Base-by-base conservation (phyloP, 2,329 filamentous ascomycete genomes). In the Anthostomella pinea region DNA sequence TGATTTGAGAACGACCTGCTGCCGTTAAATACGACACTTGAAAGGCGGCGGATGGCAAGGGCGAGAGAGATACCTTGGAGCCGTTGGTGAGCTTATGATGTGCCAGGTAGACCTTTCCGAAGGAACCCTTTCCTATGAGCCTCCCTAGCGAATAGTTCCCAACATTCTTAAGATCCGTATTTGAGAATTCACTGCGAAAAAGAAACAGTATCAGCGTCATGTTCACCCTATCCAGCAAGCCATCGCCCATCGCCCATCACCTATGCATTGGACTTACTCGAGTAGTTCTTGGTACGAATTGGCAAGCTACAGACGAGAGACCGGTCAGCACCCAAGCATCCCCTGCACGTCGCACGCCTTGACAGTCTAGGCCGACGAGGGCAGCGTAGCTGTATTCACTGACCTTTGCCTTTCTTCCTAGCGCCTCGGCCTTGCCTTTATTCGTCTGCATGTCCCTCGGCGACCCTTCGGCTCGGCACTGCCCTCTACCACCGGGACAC, bases 41-140 rank as follows among this genome's bases (percentile, higher is more conserved):
- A 38, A 30, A 29, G 20, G 19, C 15, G 21, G 34, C 33, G 22
- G 16, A 31, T n/a, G 22, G 28, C 25, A 26, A 25, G n/a, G 25
- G 21, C 30, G 32, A 59, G 71, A 44, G 58, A n/a, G n/a, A n/a
- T n/a, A 91, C 89, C 80, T 96, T 97, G 60, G 90, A 95, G 57
- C 90, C 91, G 81, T 96, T 96, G 57, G 88, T 97, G 64, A 98
- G 87, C 65, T 96, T 97, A 66, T 98, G 93, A 29, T 83, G 81
- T 40, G 91, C 93, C 41, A 98, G 75, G 64, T 98, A 98, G 56
- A 98, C 93, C 68, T 96, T 97, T 56, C 93, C 93, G 66, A 98
- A 98, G 47, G 90, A 96, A 39, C 93, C 93, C 62, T 97, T 98
- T 51, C 93, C 93, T 60, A 98, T 95, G 40, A 98, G 73, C 41